phyloP scores from a whole-genome alignment of 2,329 filamentous ascomycete species.

The Alternaria arbusti region DNA sequence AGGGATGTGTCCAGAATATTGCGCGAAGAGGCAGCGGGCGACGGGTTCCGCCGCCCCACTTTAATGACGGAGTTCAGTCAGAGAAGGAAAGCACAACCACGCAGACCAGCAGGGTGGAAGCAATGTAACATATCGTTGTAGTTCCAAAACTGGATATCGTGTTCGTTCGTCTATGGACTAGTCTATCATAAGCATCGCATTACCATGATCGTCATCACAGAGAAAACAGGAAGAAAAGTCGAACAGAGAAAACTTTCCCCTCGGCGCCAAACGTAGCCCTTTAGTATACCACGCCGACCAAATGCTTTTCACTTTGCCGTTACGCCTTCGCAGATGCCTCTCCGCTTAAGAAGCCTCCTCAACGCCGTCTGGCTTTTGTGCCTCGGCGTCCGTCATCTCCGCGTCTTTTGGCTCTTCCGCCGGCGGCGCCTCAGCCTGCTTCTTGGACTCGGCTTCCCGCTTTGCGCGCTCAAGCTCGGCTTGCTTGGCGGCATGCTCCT shows the following conservation, averaged over 20 bases:
- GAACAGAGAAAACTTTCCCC: constrained; percentile 9
- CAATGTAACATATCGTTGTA: not conserved
- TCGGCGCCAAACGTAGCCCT: constrained; percentile 11
- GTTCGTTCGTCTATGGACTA: constrained; percentile 32
- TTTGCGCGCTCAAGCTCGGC: constrained; percentile 76
- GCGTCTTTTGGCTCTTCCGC: constrained; percentile 50
- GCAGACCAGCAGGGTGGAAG: not conserved
- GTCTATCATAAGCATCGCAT: constrained; percentile 40
- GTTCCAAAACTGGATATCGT: constrained; percentile 7
- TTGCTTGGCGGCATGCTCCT: constrained; percentile 66
- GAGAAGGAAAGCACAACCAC: not conserved
- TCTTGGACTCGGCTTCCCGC: constrained; percentile 74
- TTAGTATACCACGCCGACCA: constrained; percentile 17
- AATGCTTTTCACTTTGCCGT: constrained; percentile 27
- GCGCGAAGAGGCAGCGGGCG: not conserved
- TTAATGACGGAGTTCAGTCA: not conserved
- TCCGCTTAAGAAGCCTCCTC: constrained; percentile 43
- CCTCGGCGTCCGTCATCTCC: constrained; percentile 68
- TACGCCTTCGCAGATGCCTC: constrained; percentile 8
- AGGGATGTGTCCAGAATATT: not conserved
- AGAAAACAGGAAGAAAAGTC: constrained; percentile 8
- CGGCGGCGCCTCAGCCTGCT: constrained; percentile 54
- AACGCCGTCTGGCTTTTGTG: constrained; percentile 47
- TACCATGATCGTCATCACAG: constrained; percentile 28
- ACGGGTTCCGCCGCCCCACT: not conserved